phyloP scores from a whole-genome alignment of 2,329 filamentous ascomycete genomes.

The Fusarium verticillioides region DNA sequence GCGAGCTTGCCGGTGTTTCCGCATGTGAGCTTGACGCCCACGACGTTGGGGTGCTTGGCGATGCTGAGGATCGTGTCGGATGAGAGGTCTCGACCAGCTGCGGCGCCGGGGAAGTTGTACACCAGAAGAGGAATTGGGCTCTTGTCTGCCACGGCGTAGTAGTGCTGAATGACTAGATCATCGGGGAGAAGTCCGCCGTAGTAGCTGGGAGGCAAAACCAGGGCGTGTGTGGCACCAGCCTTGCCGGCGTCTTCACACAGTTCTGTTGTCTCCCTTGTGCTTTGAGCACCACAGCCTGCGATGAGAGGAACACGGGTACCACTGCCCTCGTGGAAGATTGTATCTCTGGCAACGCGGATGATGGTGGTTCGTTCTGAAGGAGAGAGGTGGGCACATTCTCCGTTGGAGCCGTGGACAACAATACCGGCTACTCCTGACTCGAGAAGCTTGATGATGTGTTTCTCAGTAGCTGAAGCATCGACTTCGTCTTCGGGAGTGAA shows the following conservation, averaged over 20 bases:
- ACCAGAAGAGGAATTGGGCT: constrained; percentile 71
- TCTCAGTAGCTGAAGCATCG: constrained; percentile 47
- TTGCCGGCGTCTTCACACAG: constrained; percentile 76
- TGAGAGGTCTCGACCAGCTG: constrained; percentile 68
- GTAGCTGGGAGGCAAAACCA: constrained; percentile 82
- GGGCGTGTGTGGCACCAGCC: constrained; percentile 78
- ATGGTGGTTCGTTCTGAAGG: constrained; percentile 76
- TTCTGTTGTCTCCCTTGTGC: constrained; percentile 78
- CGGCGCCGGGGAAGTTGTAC: constrained; percentile 74
- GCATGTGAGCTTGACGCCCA: constrained; percentile 73
- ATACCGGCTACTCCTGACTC: constrained; percentile 78
- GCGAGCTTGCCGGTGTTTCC: constrained; percentile 73
- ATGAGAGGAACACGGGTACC: constrained; percentile 61
- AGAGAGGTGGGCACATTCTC: constrained; percentile 83
- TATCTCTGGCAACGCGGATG: constrained; percentile 64
- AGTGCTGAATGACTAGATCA: constrained; percentile 63
- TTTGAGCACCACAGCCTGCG: constrained; percentile 80
- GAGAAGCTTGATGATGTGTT: constrained; percentile 57
- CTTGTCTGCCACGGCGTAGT: constrained; percentile 69
- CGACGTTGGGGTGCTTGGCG: constrained; percentile 66
- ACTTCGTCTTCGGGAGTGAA: constrained; percentile 51
- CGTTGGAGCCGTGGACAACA: constrained; percentile 84
- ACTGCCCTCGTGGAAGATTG: constrained; percentile 42
- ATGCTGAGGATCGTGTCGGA: constrained; percentile 69
- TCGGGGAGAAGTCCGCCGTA: constrained; percentile 76